These are phyloP conservation scores for Grammothele lineata DNA, from an alignment of 768 basidiomycete genomes.

Conservation along the genomic window DNA sequence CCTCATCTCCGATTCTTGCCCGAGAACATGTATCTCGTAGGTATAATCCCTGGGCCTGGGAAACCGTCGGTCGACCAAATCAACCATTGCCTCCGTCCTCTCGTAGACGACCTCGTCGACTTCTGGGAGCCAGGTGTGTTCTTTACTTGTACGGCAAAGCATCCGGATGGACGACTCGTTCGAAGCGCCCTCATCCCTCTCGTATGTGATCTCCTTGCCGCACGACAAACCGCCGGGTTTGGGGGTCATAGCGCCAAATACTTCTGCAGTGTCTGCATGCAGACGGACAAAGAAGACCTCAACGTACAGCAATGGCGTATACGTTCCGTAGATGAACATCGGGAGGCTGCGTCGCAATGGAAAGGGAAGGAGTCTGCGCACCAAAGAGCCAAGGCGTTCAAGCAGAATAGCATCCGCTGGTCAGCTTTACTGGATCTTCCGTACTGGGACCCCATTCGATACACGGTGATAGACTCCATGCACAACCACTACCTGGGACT, in stretches of 20 bases:
- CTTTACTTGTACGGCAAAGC: constrained; percentile 22
- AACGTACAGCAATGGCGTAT: constrained; percentile 24
- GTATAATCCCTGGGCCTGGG: constrained; percentile 39
- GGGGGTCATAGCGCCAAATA: constrained; percentile 17
- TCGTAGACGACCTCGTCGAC: constrained; percentile 32
- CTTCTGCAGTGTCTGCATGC: constrained; percentile 28
- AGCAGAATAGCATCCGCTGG: constrained; percentile 22
- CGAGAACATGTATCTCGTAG: constrained; percentile 37
- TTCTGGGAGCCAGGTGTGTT: constrained; percentile 33
- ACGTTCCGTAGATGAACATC: constrained; percentile 15
- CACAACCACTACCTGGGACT: constrained; percentile 34
- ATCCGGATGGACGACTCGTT: constrained; percentile 25
- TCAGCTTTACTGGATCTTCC: constrained; percentile 29
- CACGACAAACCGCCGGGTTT: constrained; percentile 27
- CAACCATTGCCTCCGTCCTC: constrained; percentile 34
- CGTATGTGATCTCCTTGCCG: constrained; percentile 34
- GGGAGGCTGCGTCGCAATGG: constrained; percentile 19
- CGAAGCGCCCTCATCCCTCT: constrained; percentile 27
- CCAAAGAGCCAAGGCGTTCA: constrained; percentile 10
- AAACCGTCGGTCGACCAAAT: constrained; percentile 31
- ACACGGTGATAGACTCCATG: constrained; percentile 36
- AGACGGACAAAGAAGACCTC: constrained; percentile 25
- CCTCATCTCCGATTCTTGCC: constrained; percentile 14
- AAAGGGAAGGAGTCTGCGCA: constrained; percentile 1
- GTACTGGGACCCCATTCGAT: constrained; percentile 35